Percentiles rank a stretch among this genome's conserved stretches.
Evolutionary conservation across 2,329 filamentous ascomycete species (phyloP).

Genomic region (Emmonsiellopsis sp.): DNA sequence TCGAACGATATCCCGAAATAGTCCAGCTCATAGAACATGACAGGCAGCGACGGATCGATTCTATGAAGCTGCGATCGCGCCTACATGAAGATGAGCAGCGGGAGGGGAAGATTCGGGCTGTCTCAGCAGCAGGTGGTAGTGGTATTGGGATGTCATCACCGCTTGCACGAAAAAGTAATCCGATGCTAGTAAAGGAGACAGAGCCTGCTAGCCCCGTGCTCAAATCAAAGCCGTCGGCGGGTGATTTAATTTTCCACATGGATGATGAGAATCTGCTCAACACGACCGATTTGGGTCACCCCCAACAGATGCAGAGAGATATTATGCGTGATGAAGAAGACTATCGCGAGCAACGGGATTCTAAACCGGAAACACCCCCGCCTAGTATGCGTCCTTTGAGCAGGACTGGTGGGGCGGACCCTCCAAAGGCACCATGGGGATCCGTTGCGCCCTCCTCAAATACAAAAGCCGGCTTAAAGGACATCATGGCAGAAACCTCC

Average conservation of each 20-base stretch:
- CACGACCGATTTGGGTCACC: background rate
- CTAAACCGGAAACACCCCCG: too few species aligned
- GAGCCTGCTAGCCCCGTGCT: constrained; percentile 55
- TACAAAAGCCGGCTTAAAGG: constrained; percentile 61
- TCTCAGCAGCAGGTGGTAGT: constrained; percentile 49
- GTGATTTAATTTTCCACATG: constrained; percentile 89
- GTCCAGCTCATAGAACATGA: constrained; percentile 27
- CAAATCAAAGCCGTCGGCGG: constrained; percentile 56
- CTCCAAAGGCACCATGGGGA: constrained; percentile 42
- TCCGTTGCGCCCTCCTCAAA: constrained; percentile 42
- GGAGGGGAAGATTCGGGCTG: constrained; percentile 51
- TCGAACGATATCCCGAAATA: constrained; percentile 39
- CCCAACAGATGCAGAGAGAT: background rate
- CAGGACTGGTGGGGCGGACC: background rate
- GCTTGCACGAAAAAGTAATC: constrained; percentile 32
- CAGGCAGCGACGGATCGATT: constrained; percentile 59
- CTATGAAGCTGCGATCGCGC: constrained; percentile 59
- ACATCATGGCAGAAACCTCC: constrained; percentile 61
- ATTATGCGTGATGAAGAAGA: background rate
- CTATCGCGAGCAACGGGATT: too few species aligned
- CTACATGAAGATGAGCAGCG: constrained; percentile 58
- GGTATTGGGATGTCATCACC: constrained; percentile 27
- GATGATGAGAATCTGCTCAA: constrained; percentile 57
- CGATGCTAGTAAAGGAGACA: constrained; percentile 29
- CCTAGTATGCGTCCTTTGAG: background rate